These are phyloP conservation scores for Cladosporium sp. DNA, from an alignment of 2,329 filamentous ascomycete species.

Conservation along the genomic window DNA sequence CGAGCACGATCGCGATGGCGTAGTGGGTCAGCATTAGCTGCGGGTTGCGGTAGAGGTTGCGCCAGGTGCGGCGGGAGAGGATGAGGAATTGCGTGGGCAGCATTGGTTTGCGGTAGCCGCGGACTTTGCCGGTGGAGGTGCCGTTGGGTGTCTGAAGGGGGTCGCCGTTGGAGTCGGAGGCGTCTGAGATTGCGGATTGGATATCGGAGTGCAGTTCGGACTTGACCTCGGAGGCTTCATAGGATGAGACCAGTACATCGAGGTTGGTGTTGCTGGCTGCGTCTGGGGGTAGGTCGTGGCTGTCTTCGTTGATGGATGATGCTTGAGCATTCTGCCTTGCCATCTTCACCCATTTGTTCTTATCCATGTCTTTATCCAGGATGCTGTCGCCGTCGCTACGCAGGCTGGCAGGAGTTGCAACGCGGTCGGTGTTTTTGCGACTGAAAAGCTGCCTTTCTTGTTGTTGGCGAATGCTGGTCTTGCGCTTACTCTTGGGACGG, in stretches of 20 bases:
- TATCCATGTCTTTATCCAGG: conserved; percentile 37
- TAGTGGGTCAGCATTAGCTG: conserved; percentile 99
- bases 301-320: conserved; percentile 44
- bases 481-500: conserved; percentile 65
- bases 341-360: conserved; percentile 59
- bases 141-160: conserved; percentile 48
- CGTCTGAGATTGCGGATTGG: conserved; percentile 59
- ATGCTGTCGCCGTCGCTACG: conserved; percentile 53
- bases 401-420: conserved; percentile 41
- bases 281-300: conserved; percentile 50
- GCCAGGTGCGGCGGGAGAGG: conserved; percentile 87
- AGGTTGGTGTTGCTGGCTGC: conserved; percentile 63
- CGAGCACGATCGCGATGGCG: conserved; percentile 89
- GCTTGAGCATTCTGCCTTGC: conserved; percentile 39
- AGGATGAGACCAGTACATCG: conserved; percentile 73
- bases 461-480: conserved; percentile 75
- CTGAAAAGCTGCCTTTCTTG: conserved; percentile 92
- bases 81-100: conserved; percentile 81
- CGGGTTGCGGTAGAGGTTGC: conserved; percentile 93
- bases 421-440: conserved; percentile 61
- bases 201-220: conserved; percentile 74
- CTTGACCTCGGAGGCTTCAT: conserved; percentile 73
- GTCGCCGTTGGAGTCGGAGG: conserved; percentile 62
- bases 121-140: conserved; percentile 52
- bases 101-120: conserved; percentile 77